Base-by-base conservation (phyloP, 768 basidiomycete genomes). In the Clathrus columnatus region DNA sequence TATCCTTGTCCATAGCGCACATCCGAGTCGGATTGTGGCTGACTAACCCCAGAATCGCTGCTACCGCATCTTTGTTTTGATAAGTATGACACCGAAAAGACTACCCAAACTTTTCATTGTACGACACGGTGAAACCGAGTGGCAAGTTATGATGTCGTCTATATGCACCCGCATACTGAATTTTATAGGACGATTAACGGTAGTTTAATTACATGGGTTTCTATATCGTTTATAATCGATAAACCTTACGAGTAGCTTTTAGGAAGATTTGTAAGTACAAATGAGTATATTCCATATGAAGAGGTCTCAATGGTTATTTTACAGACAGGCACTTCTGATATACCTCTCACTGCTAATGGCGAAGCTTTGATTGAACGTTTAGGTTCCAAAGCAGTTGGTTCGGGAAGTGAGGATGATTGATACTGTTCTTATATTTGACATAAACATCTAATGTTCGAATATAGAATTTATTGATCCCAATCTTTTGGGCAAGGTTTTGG, bases 1-100 rank as follows among this genome's bases (percentile, higher is more conserved):
- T 80, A 60, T 80, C 79, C 60, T 80, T 80, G 68, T 80, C 78
- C 79, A 80, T 80, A 52, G 29, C 16, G n/a, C 10, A n/a, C n/a
- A n/a, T n/a, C n/a, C n/a, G n/a, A n/a, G n/a, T n/a, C n/a, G n/a
- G n/a, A n/a, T n/a, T n/a, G n/a, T n/a, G n/a, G n/a, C n/a, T n/a
- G n/a, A n/a, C n/a, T n/a, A n/a, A n/a, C n/a, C n/a, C n/a, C n/a
- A n/a, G n/a, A n/a, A n/a, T n/a, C n/a, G n/a, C n/a, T n/a, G n/a
- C n/a, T n/a, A 20, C 20, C 41, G 41, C 14, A 20, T 42, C 14
- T 42, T 42, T 11, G 41, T 20, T 42, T 42, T 11, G 41, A 42
- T 42, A 11, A 20, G 8, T n/a, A 58, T 58, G 57, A 46, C 43
- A 14, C 57, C 57, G 30, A 48, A 57, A 56, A 45, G 54, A 30